These are phyloP conservation scores for Grigorovia humatica DNA, from an alignment of 805 yeast species.

Conservation along the genomic window DNA sequence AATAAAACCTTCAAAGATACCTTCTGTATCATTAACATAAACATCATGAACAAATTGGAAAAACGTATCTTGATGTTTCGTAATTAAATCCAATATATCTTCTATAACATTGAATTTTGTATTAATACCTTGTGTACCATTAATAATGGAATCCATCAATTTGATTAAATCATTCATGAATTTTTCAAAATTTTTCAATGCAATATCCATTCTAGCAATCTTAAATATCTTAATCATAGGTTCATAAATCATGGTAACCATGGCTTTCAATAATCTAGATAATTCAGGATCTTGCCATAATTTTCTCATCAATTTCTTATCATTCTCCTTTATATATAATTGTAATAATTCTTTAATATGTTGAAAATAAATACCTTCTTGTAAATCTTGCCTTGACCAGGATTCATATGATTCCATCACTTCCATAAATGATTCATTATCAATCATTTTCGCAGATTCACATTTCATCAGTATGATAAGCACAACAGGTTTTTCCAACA, in stretches of 20 bases:
- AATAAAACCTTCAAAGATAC: slow-evolving; percentile 61
- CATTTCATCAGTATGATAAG: slow-evolving; percentile 19
- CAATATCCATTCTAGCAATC: slow-evolving; percentile 53
- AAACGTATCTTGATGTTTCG: slow-evolving; percentile 60
- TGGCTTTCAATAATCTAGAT: slow-evolving; percentile 60
- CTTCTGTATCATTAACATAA: slow-evolving; percentile 64
- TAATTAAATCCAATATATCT: slow-evolving; percentile 52
- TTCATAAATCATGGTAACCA: slow-evolving; percentile 61
- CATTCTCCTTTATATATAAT: slow-evolving; percentile 56
- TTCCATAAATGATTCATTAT: slow-evolving; percentile 18
- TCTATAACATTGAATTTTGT: slow-evolving; percentile 52
- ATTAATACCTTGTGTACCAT: slow-evolving; percentile 33
- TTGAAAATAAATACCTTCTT: slow-evolving; percentile 36
- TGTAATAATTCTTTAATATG: slow-evolving; percentile 53
- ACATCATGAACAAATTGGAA: slow-evolving; percentile 72
- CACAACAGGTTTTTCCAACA: slow-evolving; percentile 20
- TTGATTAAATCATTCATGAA: slow-evolving; percentile 59
- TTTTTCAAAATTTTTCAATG: slow-evolving; percentile 50
- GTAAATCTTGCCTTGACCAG: slow-evolving; percentile 16
- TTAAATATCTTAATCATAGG: slow-evolving; percentile 63
- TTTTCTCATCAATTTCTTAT: slow-evolving; percentile 63
- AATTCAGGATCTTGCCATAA: slow-evolving; percentile 82
- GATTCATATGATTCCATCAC: slow-evolving; percentile 22
- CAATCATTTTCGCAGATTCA: slow-evolving; percentile 11
- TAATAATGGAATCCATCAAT: slow-evolving; percentile 43